Base-by-base conservation (phyloP, 176 grass and related monocot genomes). In the Eleusine coracana region DNA sequence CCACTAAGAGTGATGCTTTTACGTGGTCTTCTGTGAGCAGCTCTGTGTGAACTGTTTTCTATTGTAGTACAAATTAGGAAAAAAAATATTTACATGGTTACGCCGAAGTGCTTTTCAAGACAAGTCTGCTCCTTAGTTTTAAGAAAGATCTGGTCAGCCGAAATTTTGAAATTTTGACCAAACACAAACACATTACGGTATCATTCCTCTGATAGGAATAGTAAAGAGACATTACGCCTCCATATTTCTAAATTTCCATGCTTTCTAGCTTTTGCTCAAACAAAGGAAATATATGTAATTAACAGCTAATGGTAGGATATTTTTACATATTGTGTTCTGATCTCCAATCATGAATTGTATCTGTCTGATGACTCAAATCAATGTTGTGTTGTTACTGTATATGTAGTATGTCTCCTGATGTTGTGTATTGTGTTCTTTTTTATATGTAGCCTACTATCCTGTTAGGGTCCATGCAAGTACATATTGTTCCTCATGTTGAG, bases 291-390 rank as follows among this genome's bases (percentile, higher is more conserved):
- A 65, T 27, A 78, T 78, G 1, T 4, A 17, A 34, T 21, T 28
- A 48, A 64, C 59, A 36, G 39, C 18, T 48, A 62, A 39, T 66
- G 28, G 20, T 65, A 65, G 28, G 29, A 66, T 52, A 60, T 65
- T 74, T 83, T 34, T n/a, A n/a, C 21, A 10, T 60, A 74, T 65
- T 67, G 45, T 20, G 27, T 83, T 51, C 49, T 14, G 16, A 17
- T 18, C 51, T 18, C 51, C 51, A 54, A 16, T 18, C 16, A 18
- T 54, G n/a, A n/a, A n/a, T n/a, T n/a, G n/a, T n/a, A n/a, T n/a
- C n/a, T n/a, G n/a, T n/a, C n/a, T n/a, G n/a, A n/a, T n/a, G n/a
- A n/a, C n/a, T n/a, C n/a, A n/a, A n/a, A n/a, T n/a, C n/a, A n/a
- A 14, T 16, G 51, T 18, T 54, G 15, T 55, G 52, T 55, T 54